Percentiles rank a stretch among this genome's conserved stretches.
Evolutionary conservation across 768 basidiomycete genomes (phyloP).

Genomic region (Pisolithus orientalis): DNA sequence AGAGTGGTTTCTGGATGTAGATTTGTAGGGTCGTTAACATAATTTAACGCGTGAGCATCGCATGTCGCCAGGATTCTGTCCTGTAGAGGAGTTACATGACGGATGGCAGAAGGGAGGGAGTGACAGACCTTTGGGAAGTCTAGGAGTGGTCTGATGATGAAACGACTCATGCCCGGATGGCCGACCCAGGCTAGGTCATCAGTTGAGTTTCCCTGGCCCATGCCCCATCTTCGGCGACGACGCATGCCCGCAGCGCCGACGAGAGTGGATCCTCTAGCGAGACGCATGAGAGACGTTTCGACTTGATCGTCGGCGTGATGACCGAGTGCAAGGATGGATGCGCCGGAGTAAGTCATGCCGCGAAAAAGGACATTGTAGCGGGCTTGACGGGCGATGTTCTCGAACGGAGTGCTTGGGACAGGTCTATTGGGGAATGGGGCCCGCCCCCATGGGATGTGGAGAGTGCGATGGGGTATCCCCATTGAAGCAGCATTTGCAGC

Average conservation of each 20-base stretch:
- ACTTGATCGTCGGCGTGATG: conserved; percentile 84
- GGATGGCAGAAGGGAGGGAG: background rate
- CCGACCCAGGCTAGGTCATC: conserved; percentile 38
- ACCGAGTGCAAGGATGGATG: conserved; percentile 51
- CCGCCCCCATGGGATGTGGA: conserved; percentile 52
- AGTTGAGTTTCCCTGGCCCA: conserved; percentile 43
- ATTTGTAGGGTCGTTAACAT: conserved; percentile 65
- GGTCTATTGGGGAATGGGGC: conserved; percentile 47
- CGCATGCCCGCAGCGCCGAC: conserved; percentile 66
- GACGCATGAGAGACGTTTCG: conserved; percentile 71
- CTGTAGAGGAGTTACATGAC: conserved; percentile 31
- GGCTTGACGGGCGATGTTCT: conserved; percentile 50
- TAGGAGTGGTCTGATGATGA: conserved; percentile 70
- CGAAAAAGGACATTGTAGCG: conserved; percentile 49
- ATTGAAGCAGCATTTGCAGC: conserved; percentile 33
- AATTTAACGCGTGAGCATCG: conserved; percentile 51
- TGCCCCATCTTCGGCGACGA: conserved; percentile 65
- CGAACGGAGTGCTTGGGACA: conserved; percentile 34
- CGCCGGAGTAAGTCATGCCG: conserved; percentile 34
- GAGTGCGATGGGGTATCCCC: conserved; percentile 41
- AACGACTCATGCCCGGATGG: conserved; percentile 53
- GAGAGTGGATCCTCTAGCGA: conserved; percentile 49
- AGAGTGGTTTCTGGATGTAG: conserved; percentile 66
- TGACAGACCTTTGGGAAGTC: conserved; percentile 56
- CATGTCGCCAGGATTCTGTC: conserved; percentile 80